These are phyloP conservation scores for Blastobotrys robertii DNA, from an alignment of 805 yeast genomes.

Conservation along the genomic window DNA sequence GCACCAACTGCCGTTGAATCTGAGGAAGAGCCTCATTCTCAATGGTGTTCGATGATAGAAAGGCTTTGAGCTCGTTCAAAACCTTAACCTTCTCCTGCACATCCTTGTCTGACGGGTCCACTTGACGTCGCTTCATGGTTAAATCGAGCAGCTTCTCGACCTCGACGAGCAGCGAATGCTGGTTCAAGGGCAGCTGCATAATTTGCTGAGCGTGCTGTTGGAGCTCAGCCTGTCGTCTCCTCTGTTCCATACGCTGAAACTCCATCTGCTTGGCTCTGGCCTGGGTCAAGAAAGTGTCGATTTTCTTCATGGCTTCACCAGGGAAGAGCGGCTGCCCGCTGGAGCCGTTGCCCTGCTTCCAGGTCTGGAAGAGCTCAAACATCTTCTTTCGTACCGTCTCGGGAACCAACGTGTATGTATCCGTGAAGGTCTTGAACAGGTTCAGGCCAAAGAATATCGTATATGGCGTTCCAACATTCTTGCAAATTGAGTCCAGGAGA, in stretches of 20 bases:
- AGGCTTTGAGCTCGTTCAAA: conserved; percentile 22
- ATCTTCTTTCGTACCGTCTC: conserved; percentile 66
- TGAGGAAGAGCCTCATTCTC: conserved; percentile 21
- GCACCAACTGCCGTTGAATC: conserved; percentile 24
- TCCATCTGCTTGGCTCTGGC: conserved; percentile 11
- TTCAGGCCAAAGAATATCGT: conserved; percentile 66
- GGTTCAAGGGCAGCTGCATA: conserved; percentile 16
- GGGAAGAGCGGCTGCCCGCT: conserved; percentile 66
- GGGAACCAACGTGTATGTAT: conserved; percentile 68
- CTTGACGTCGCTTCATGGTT: conserved; percentile 15
- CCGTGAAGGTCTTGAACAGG: conserved; percentile 59
- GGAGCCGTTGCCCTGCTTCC: conserved; percentile 59
- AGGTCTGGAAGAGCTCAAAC: conserved; percentile 71
- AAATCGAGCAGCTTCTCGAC: conserved; percentile 22
- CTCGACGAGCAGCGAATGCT: conserved; percentile 22
- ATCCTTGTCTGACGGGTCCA: conserved; percentile 20
- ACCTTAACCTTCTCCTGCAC: conserved; percentile 24
- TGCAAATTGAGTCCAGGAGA: conserved; percentile 82
- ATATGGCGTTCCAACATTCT: conserved; percentile 84
- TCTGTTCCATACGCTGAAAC: conserved; percentile 19
- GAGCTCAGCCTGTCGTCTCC: conserved; percentile 15
- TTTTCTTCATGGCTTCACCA: conserved; percentile 52
- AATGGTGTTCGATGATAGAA: conserved; percentile 21
- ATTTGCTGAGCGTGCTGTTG: conserved; percentile 11
- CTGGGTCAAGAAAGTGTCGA: conserved; percentile 54